Conservation (phyloP, 164 flowering plant species). For the Tetrastigma voinierianum region DNA sequence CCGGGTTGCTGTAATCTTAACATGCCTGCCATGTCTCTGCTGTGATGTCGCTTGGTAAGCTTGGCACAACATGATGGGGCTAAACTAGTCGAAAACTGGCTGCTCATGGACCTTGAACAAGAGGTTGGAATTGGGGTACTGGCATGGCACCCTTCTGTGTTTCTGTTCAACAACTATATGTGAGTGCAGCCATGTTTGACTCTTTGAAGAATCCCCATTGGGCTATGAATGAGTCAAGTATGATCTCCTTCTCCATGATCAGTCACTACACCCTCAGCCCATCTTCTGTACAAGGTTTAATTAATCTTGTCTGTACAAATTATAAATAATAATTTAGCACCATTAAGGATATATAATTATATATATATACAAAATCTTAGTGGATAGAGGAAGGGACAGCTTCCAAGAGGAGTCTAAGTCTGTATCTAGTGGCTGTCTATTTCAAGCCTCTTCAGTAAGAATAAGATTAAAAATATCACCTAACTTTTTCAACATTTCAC, state of each 20-base stretch:
- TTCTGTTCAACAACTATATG: too few species aligned
- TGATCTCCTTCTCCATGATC: slow-evolving; percentile 80
- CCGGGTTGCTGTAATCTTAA: too few species aligned
- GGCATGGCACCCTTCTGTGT: slow-evolving; percentile 65
- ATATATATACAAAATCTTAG: too few species aligned
- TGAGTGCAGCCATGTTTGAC: slow-evolving; percentile 26
- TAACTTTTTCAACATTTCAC: too few species aligned
- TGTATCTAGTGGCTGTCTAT: too few species aligned
- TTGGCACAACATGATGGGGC: slow-evolving; percentile 60
- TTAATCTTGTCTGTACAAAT: slow-evolving; percentile 57
- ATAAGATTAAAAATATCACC: too few species aligned
- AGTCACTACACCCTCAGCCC: slow-evolving; percentile 72
- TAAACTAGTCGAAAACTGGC: slow-evolving; percentile 55
- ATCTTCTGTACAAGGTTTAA: slow-evolving; percentile 50
- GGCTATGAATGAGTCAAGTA: slow-evolving; percentile 74
- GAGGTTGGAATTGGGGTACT: slow-evolving; percentile 44
- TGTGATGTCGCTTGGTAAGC: slow-evolving; percentile 51
- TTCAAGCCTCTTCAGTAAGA: too few species aligned
- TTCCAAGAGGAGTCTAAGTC: too few species aligned
- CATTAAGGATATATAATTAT: too few species aligned
- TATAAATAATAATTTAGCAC: neutral
- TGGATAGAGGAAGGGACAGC: too few species aligned
- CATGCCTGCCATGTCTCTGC: slow-evolving; percentile 68
- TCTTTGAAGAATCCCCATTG: slow-evolving; percentile 42
- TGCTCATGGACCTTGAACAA: slow-evolving; percentile 65